Percentiles rank a stretch among this genome's conserved stretches.
These are phyloP conservation scores for Aspergillus luchuensis DNA, from an alignment of 2,329 filamentous ascomycete genomes.

Conservation along the genomic window DNA sequence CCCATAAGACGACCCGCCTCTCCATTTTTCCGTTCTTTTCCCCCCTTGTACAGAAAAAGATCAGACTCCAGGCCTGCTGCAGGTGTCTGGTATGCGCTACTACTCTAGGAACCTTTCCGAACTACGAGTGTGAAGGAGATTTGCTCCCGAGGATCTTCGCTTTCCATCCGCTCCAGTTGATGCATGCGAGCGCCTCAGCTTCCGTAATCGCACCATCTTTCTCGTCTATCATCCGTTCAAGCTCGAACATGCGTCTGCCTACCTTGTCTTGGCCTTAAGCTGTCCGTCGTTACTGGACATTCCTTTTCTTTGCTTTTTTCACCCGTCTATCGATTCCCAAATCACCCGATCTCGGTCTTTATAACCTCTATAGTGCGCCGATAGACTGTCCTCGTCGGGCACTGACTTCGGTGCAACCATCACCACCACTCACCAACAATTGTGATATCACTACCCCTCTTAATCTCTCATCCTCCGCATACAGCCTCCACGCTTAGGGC, in stretches of 20 bases:
- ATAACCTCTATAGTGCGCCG: conserved; percentile 8
- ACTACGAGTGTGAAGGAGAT: conserved; percentile 14
- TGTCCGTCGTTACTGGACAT: conserved; percentile 10
- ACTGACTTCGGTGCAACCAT: conserved; percentile 1
- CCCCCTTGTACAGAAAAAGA: conserved; percentile 15
- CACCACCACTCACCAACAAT: conserved; percentile 5
- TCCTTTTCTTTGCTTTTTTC: conserved; percentile 18
- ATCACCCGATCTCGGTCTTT: conserved; percentile 9
- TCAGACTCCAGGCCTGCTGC: neutral
- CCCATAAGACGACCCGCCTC: conserved; percentile 6
- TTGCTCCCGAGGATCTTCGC: conserved; percentile 14
- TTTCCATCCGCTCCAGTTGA: neutral
- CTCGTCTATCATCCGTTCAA: conserved; percentile 26
- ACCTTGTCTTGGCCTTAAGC: conserved; percentile 49
- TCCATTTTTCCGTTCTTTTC: neutral
- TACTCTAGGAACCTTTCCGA: neutral
- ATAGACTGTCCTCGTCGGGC: conserved; percentile 22
- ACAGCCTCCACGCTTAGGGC: neutral
- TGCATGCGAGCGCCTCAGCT: conserved; percentile 20
- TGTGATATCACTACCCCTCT: conserved; percentile 34
- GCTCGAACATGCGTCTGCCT: conserved; percentile 53
- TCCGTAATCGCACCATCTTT: conserved; percentile 27
- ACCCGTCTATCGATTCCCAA: conserved; percentile 8
- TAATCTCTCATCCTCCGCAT: neutral
- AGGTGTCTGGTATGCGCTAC: neutral